Evolutionary conservation across 164 flowering plant species (phyloP).

Genomic region (Euptelea pleiosperma): DNA sequence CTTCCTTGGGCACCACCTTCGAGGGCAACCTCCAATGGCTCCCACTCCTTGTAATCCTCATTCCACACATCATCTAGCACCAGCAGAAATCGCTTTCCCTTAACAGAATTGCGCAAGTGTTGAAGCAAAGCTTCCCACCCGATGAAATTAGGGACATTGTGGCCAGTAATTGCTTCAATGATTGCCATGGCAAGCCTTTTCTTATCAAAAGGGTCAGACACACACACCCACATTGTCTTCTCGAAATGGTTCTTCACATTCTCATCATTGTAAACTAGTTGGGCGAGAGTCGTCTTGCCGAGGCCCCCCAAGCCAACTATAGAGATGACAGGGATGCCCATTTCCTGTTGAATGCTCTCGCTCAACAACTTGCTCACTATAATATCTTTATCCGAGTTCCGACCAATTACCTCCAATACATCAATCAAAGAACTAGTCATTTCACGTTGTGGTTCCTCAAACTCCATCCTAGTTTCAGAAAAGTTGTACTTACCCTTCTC

Average conservation of each 20-base stretch:
- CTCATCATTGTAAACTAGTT: slow-evolving; percentile 5
- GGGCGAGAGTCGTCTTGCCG: slow-evolving; percentile 11
- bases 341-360: neutral
- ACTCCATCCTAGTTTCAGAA: neutral
- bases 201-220: neutral
- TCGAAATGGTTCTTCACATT: neutral
- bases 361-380: neutral
- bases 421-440: neutral
- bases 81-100: slow-evolving; percentile 1
- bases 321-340: neutral
- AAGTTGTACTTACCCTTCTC: neutral
- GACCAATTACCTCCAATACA: neutral
- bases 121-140: neutral
- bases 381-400: neutral
- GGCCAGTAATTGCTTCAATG: neutral
- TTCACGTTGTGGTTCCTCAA: neutral
- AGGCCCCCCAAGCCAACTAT: slow-evolving; percentile 10
- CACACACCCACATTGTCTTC: neutral
- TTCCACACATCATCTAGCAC: slow-evolving; percentile 18
- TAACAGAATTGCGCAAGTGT: neutral
- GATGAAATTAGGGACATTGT: neutral
- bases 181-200: neutral
- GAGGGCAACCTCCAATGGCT: neutral
- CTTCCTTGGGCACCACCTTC: neutral
- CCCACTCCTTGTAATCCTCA: neutral